Evolutionary conservation across 2,329 filamentous ascomycete genomes (phyloP), one percentile per base, ranked within the genome.

Genomic region (Alternaria gaisen): DNA sequence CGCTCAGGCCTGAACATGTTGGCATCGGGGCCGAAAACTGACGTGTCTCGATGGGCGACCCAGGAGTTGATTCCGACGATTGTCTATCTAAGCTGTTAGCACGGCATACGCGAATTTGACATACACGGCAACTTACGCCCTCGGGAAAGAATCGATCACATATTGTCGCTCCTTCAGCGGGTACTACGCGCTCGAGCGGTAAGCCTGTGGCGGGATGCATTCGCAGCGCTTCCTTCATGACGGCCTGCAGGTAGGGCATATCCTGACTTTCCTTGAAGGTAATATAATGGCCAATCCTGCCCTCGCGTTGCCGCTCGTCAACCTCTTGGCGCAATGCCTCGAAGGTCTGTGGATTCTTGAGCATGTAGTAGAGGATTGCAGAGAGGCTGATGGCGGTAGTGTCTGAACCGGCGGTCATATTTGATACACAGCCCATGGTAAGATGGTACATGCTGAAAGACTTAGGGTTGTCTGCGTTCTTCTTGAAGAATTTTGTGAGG

Each of bases 361-460:
- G 58, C 5, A 75, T 56, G 43, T 72, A 64, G 51, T 72, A 74
- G 1, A 70, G 46, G 5, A 72, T 66, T 10, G 63, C 64, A 7
- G 70, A 75, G 2, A 76, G 72, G 2, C 75, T 76, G n/a, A 80
- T 77, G 20, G 78, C 79, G 5, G 81, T 83, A 0, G 81, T 83
- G 53, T 83, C 81, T 10, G 74, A 76, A 11, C 80, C 81, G 6
- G 81, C 82, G 28, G 78, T 75, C 53, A 82, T 79, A 32, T 70
- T 70, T 3, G 48, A 63, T 3, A 76, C 74, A 1, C 75, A 75
- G 73, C 80, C 80, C 51, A 73, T 75, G 8, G 78, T 65, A 4
- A 83, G 63, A 53, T 70, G 76, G 11, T 71, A 73, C 47, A 76
- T 71, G 52, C 78, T 73, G 56, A 82, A 77, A 14, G 77, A 70